A percentile compares a stretch with the other conserved stretches of the same genome.
Conservation (phyloP, 208 protist species). For the Histomonas meleagridis region DNA sequence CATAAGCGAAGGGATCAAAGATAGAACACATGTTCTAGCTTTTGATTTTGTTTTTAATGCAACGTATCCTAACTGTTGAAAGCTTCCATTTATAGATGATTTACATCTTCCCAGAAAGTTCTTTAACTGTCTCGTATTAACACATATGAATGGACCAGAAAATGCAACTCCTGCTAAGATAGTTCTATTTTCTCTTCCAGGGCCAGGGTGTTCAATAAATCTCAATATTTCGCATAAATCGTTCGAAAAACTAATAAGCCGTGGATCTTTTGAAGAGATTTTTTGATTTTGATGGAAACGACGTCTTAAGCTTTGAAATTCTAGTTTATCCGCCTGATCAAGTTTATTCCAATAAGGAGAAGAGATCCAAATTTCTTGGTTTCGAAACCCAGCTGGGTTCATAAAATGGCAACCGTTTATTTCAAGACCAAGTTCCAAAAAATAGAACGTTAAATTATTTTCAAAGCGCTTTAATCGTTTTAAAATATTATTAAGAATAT, state of each 20-base stretch:
- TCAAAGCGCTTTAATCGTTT: no score
- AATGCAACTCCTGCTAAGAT: background rate
- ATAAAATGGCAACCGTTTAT: no score
- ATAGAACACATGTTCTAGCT: constrained; percentile 17
- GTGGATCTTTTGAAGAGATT: background rate
- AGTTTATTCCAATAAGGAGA: background rate
- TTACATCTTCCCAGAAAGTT: constrained; percentile 7
- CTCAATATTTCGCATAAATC: background rate
- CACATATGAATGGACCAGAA: constrained; percentile 18
- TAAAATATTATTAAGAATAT: no score
- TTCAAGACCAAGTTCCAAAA: no score
- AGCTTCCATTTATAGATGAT: constrained; percentile 34
- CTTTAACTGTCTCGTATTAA: constrained; percentile 22
- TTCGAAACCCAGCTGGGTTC: no score
- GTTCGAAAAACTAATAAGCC: background rate
- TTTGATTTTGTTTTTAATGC: background rate
- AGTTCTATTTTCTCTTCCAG: background rate
- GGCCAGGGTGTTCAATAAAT: background rate
- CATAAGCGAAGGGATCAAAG: background rate
- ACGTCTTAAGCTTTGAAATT: background rate
- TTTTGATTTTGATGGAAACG: constrained; percentile 25
- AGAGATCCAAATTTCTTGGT: no score
- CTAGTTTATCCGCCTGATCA: background rate
- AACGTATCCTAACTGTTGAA: constrained; percentile 26
- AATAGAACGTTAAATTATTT: no score